Conservation (phyloP, 768 basidiomycete genomes). For the Xerocomellus chrysenteron region DNA sequence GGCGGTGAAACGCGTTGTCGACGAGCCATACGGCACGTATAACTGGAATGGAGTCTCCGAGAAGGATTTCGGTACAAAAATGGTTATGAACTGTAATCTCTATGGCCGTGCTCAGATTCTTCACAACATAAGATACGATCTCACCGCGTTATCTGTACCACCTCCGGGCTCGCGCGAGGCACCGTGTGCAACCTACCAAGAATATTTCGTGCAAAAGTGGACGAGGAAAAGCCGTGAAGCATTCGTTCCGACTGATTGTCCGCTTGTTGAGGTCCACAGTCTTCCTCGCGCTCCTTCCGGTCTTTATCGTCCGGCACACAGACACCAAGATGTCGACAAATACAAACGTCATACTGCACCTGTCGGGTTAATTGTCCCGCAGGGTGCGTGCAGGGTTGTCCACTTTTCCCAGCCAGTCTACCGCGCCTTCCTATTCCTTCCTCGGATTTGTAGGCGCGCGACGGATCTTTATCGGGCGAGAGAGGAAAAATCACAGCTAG, state of each 20-base stretch:
- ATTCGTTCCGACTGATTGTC: conserved; percentile 53
- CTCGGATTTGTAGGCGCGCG: conserved; percentile 64
- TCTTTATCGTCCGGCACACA: conserved; percentile 36
- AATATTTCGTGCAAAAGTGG: conserved; percentile 59
- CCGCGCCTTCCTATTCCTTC: conserved; percentile 55
- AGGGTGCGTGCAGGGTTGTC: conserved; percentile 53
- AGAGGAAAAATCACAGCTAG: conserved; percentile 50
- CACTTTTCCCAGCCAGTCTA: conserved; percentile 51
- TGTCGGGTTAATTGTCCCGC: conserved; percentile 39
- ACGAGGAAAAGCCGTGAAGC: conserved; percentile 45
- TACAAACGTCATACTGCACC: conserved; percentile 22
- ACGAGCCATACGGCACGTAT: conserved; percentile 46
- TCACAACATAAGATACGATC: conserved; percentile 57
- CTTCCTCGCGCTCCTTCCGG: conserved; percentile 44
- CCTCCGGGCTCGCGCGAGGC: conserved; percentile 49
- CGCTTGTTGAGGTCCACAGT: conserved; percentile 56
- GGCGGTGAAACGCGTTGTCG: conserved; percentile 50
- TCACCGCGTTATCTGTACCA: conserved; percentile 64
- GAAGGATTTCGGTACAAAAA: conserved; percentile 45
- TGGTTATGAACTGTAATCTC: conserved; percentile 57
- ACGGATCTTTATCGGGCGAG: conserved; percentile 63
- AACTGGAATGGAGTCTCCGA: conserved; percentile 59
- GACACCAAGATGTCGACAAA: conserved; percentile 27
- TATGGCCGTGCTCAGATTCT: conserved; percentile 57
- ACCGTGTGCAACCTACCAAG: conserved; percentile 50